These are phyloP conservation scores for Gracilaria caudata DNA, from an alignment of 23 red algal species.

Conservation along the genomic window DNA sequence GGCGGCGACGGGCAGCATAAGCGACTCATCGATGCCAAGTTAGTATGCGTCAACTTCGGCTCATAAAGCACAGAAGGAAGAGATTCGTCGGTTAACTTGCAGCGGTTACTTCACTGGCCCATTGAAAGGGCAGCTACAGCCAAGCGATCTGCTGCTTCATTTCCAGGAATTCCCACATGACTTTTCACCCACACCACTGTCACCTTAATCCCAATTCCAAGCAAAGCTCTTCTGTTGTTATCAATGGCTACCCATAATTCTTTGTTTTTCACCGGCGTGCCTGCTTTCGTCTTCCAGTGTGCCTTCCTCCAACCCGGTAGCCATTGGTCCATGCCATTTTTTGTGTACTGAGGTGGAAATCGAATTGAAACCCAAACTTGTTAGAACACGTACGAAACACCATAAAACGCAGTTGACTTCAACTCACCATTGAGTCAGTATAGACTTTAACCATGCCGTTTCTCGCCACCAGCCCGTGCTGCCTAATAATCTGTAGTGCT, in stretches of 20 bases:
- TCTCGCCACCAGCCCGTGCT: constrained; percentile 28
- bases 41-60: not conserved
- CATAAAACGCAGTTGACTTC: not conserved
- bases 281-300: constrained; percentile 55
- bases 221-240: constrained; percentile 15
- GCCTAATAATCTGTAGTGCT: constrained; percentile 65
- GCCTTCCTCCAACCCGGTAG: constrained; percentile 68
- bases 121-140: constrained; percentile 36
- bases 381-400: not conserved
- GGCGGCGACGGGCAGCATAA: constrained; percentile 8
- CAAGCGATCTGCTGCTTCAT: constrained; percentile 81
- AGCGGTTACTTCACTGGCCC: not conserved
- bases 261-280: constrained; percentile 64
- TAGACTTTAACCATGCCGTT: constrained; percentile 31
- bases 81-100: not conserved
- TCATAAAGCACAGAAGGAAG: not conserved
- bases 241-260: constrained; percentile 73
- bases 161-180: constrained; percentile 72
- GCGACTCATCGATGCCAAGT: not conserved
- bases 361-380: not conserved
- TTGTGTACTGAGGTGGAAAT: constrained; percentile 61
- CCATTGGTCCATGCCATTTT: constrained; percentile 77
- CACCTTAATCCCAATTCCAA: constrained; percentile 29
- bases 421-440: constrained; percentile 60
- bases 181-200: constrained; percentile 75